phyloP scores from a whole-genome alignment of 139 green algal species.

The Chlorella sorokiniana region DNA sequence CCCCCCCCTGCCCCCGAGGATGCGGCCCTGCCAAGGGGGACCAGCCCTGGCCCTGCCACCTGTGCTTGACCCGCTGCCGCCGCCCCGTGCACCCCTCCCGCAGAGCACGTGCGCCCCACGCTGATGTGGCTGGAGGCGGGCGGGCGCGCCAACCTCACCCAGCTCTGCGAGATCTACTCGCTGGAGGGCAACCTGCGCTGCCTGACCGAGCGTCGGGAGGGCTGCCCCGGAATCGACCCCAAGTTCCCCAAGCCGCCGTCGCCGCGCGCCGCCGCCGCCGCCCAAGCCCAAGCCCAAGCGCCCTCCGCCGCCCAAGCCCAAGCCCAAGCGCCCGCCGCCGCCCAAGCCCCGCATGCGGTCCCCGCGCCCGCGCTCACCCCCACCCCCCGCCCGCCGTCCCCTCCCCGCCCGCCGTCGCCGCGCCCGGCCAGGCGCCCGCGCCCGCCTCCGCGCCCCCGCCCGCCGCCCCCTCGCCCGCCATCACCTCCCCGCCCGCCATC shows the following conservation, averaged over 20 bases:
- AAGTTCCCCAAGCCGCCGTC: neutral
- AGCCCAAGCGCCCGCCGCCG: neutral
- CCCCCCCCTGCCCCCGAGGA: neutral
- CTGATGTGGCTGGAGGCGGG: conserved; percentile 20
- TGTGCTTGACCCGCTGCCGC: too few species aligned
- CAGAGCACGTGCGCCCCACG: conserved; percentile 9
- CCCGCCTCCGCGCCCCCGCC: too few species aligned
- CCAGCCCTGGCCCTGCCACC: neutral
- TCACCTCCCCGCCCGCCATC: too few species aligned
- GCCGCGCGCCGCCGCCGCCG: neutral
- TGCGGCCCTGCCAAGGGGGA: neutral
- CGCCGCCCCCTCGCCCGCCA: too few species aligned
- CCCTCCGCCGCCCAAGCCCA: neutral
- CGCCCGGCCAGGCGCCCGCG: too few species aligned
- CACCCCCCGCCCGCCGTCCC: too few species aligned
- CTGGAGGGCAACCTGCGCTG: neutral
- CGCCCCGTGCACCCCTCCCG: too few species aligned
- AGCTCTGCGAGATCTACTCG: neutral
- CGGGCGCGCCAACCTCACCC: conserved; percentile 14
- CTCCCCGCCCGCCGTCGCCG: too few species aligned
- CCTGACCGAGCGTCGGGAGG: conserved; percentile 7
- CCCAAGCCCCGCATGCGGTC: neutral
- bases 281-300: neutral
- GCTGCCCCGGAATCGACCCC: neutral
- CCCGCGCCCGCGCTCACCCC: too few species aligned